Evolutionary conservation across 2,329 filamentous ascomycete genomes (phyloP), one percentile per base, ranked within the genome.

Genomic region (Fusarium setosum): DNA sequence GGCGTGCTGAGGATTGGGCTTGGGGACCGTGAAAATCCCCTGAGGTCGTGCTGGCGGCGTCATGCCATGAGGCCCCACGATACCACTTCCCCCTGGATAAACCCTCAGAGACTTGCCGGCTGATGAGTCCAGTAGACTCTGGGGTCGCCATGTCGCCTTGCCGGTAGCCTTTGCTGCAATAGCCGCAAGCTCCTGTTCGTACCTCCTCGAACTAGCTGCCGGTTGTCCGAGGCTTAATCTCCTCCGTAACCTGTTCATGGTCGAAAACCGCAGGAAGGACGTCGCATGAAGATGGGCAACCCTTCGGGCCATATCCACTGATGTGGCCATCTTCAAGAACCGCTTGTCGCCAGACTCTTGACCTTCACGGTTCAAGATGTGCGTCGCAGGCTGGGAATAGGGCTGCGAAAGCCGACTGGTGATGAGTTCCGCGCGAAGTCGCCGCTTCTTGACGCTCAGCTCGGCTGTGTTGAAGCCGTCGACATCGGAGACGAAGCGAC

Each of bases 331-430:
- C 69, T 83, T 83, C 26, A 84, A 68, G 51, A 86, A 83, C 4
- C 82, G 77, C 68, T 80, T 83, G 63, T 84, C 81, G 5, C 82
- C 80, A 2, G 74, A 67, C 1, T 79, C 75, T 11, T 76, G 71
- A 12, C 80, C 82, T 56, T 87, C 88, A 23, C 88, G 84, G 74
- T 89, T 87, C 51, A 90, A 82, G 56, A 92, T 91, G 70, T 92
- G 89, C 40, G 89, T 88, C 4, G 90, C 88, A 0, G 90, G 90
- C 24, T 86, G 81, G 0, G 90, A 92, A 75, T 88, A 93, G 2
- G 90, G 90, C 45, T 83, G 85, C 10, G 90, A 92, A 1, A 93
- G 86, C 8, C 89, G 84, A 18, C 89, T 92, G 2, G 91, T 93
- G 71, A 92, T 86, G 40, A 92, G 82, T 18, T 84, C 77, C 3